Base-by-base conservation (phyloP, 495 filamentous ascomycete species). In the Tuber indicum region DNA sequence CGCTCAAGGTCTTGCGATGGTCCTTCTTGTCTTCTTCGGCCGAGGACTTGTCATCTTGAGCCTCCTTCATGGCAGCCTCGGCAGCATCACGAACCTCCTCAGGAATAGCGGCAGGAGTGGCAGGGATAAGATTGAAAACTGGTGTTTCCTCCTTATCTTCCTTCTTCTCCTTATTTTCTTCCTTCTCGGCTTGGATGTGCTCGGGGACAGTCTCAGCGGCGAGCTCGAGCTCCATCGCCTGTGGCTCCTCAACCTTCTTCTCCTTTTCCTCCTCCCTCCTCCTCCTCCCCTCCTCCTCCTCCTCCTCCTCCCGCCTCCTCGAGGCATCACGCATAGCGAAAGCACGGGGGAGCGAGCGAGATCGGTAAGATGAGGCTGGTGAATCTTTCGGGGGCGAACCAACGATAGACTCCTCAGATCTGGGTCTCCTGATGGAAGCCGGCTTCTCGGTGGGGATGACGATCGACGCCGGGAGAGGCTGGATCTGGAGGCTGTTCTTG, bases 91-190 rank as follows among this genome's bases (percentile, higher is more conserved):
- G 52, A 80, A 80, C 17, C 62, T 75, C 19, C 46, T 76, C 36
- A 72, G 72, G 71, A 76, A 79, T 66, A 12, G 58, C 4, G 43
- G 71, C 77, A 52, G 78, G 78, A 12, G 78, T 80, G 3, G 78
- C 77, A 71, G 78, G 78, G 6, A 79, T 80, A 36, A 80, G 73
- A 21, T 79, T 74, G 47, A 80, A 49, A 9, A 69, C 72, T 39
- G 77, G 72, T 21, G 42, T 44, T n/a, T 74, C 75, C 72, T 72
- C 73, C 36, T 26, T 26, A 46, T 70, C 75, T 58, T 58, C 23
- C 49, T 58, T 58, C 32, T 72, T 72, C 23, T 36, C 62, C 41
- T 77, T 71, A 45, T 79, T 79, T 41, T 58, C 58, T 47, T 77
- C 76, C 47, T 79, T 71, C n/a, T 74, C 78, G 17, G 74, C 62